A percentile compares a stretch with the other conserved stretches of the same genome.
Evolutionary conservation across 2,329 filamentous ascomycete genomes (phyloP).

Genomic region (Fusarium chaquense): DNA sequence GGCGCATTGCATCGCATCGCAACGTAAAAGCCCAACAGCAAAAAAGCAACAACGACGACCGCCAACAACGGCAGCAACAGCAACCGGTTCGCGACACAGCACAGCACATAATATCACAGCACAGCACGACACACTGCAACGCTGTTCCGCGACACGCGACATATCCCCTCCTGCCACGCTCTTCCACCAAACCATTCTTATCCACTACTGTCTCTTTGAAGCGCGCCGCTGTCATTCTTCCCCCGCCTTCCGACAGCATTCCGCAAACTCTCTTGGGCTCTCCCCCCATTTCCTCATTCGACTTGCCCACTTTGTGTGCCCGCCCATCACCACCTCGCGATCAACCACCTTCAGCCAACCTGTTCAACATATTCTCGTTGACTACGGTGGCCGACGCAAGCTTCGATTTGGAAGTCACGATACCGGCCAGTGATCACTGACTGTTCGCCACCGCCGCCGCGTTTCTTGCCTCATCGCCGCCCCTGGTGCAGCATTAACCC

Average conservation of each 20-base stretch:
- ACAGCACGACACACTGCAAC: constrained; percentile 37
- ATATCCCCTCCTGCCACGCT: constrained; percentile 20
- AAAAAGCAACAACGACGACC: constrained; percentile 30
- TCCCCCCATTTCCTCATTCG: constrained; percentile 22
- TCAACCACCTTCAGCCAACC: constrained; percentile 19
- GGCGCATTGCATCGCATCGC: constrained; percentile 38
- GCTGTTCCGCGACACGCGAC: constrained; percentile 40
- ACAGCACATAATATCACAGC: not conserved
- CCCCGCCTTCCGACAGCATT: constrained; percentile 44
- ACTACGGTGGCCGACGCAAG: constrained; percentile 28
- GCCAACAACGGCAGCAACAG: constrained; percentile 6
- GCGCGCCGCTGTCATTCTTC: constrained; percentile 40
- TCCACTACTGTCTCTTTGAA: constrained; percentile 35
- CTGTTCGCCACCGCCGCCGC: constrained; percentile 40
- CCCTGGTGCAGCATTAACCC: constrained; percentile 42
- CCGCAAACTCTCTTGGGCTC: constrained; percentile 22
- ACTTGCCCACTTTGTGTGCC: constrained; percentile 21
- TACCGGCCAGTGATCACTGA: constrained; percentile 28
- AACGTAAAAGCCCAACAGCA: constrained; percentile 27
- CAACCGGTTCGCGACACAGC: constrained; percentile 31
- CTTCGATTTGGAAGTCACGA: constrained; percentile 25
- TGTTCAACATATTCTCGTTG: constrained; percentile 18
- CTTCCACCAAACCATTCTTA: constrained; percentile 14
- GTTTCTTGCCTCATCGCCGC: constrained; percentile 28
- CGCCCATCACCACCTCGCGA: constrained; percentile 24